Evolutionary conservation across 2,329 filamentous ascomycete species (phyloP).

Genomic region (Neodidymelliopsis sp.): DNA sequence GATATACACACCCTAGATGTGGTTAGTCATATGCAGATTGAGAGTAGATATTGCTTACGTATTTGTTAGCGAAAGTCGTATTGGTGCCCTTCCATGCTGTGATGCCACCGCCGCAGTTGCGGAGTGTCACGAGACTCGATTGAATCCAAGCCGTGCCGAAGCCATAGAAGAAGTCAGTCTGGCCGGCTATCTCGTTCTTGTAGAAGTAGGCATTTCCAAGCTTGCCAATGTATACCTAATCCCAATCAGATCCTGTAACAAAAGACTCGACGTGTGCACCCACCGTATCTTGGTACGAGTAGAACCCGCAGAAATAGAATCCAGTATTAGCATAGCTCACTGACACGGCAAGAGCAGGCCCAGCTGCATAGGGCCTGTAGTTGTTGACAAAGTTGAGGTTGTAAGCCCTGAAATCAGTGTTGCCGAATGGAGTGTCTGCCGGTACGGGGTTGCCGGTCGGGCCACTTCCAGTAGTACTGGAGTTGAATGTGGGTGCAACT

Average conservation of each 20-base stretch:
- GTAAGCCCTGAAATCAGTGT: conserved; percentile 68
- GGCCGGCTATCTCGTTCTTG: conserved; percentile 65
- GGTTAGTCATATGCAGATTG: not conserved
- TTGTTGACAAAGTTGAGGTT: conserved; percentile 72
- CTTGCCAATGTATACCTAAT: conserved; percentile 65
- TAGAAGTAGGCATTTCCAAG: conserved; percentile 72
- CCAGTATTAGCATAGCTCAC: conserved; percentile 70
- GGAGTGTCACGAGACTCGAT: conserved; percentile 61
- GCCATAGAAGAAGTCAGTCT: conserved; percentile 74
- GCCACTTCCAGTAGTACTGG: conserved; percentile 67
- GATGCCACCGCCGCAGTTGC: conserved; percentile 70
- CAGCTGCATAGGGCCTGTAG: conserved; percentile 60
- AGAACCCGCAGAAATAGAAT: conserved; percentile 72
- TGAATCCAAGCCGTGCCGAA: conserved; percentile 71
- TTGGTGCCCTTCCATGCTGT: conserved; percentile 75
- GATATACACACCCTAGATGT: conserved; percentile 64
- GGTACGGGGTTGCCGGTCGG: conserved; percentile 69
- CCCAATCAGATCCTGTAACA: not conserved
- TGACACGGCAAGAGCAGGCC: conserved; percentile 67
- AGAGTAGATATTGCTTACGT: conserved; percentile 40
- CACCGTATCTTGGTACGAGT: conserved; percentile 74
- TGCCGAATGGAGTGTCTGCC: conserved; percentile 68
- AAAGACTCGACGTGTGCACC: not conserved
- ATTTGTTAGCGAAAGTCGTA: conserved; percentile 71
- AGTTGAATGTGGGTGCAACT: conserved; percentile 69